Evolutionary conservation across 2,329 filamentous ascomycete genomes (phyloP), one percentile per base, ranked within the genome.

Genomic region (Ascochyta lentis): DNA sequence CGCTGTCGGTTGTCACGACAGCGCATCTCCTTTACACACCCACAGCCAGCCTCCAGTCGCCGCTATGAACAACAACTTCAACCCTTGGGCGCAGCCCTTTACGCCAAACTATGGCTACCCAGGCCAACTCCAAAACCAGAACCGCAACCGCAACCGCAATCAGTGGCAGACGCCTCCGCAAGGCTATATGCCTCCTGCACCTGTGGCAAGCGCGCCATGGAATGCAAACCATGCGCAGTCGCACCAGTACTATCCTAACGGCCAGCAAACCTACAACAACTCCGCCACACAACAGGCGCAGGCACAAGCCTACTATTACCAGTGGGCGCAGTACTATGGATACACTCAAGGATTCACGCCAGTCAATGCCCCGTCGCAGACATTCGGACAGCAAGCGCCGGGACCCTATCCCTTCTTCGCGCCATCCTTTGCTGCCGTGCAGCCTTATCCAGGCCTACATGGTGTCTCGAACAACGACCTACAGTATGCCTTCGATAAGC

Each of bases 11-110:
- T 65, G 53, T 61, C 49, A 56, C 49, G 56, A 67, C 54, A 63
- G 60, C 54, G 58, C 46, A 48, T 49, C 50, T 40, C 44, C 44
- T 6, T 49, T 54, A 49, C 58, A 52, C 24, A 34, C 49, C 45
- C 35, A 52, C 54, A 39, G 35, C 31, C 38, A 48, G 19, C 41
- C 49, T 49, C n/a, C 54, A 54, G 43, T 50, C 55, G 27, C 59
- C 61, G 40, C 58, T 22, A 69, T 69, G 65, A 67, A 59, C 53
- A 59, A 65, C 4, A 44, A 60, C 47, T 58, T 55, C 51, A 67
- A 67, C 2, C 63, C 65, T 10, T 48, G 60, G 37, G 65, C 65
- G 31, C 49, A 60, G 49, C 63, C 63, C 7, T 68, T 67, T 41
- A 52, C 53, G 49, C 65, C 56, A 10, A 52, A 42, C 35, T 49